Evolutionary conservation across 495 filamentous ascomycete genomes (phyloP), one percentile per base, ranked within the genome.

Genomic region (Tricharina praecox): DNA sequence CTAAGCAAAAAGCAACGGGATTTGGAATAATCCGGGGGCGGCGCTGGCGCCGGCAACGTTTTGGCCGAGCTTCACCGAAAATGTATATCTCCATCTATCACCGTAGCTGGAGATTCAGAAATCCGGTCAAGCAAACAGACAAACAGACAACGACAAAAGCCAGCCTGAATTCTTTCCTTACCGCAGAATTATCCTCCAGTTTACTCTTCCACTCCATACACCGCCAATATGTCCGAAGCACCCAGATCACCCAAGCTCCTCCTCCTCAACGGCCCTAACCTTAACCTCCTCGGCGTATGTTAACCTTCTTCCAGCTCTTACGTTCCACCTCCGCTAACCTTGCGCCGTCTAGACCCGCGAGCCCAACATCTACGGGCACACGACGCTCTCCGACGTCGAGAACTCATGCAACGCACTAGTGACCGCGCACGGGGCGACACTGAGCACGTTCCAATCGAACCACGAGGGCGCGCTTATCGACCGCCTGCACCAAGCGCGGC

Each of bases 191-290:
- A n/a, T n/a, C n/a, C n/a, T n/a, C n/a, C n/a, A n/a, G n/a, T n/a
- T n/a, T n/a, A n/a, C n/a, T n/a, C n/a, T n/a, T n/a, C n/a, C n/a
- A n/a, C n/a, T n/a, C n/a, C n/a, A n/a, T n/a, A n/a, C n/a, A n/a
- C n/a, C n/a, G n/a, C n/a, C n/a, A n/a, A n/a, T n/a, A n/a, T n/a
- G n/a, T n/a, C n/a, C n/a, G n/a, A n/a, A n/a, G n/a, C n/a, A n/a
- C n/a, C n/a, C n/a, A n/a, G n/a, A n/a, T n/a, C n/a, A n/a, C 70
- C 70, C 59, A 71, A 67, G 39, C 74, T 84, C 63, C 78, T 84
- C 65, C 73, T 82, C 47, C 73, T 84, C 67, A 82, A 82, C 63
- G 79, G 79, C 25, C 78, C 78, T n/a, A 83, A 85, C 64, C 76
- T 85, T 59, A 85, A 82, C 67, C 78, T 85, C 53, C 72, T 83